Evolutionary conservation across 1,284 basidiomycete species (phyloP).

Genomic region (Cutaneotrichosporon sp.): DNA sequence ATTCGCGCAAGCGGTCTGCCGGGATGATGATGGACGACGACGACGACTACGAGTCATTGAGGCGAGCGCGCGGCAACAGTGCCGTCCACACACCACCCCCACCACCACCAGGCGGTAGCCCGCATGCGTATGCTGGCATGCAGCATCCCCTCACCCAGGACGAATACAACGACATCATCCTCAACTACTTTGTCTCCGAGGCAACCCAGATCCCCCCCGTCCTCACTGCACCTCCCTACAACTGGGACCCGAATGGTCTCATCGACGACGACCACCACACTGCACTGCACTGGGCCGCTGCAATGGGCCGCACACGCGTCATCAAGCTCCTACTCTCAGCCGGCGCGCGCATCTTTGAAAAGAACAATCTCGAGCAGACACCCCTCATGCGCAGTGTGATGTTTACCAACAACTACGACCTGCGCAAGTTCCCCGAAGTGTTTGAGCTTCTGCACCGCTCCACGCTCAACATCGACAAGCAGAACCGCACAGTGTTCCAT

Average conservation of each 20-base stretch:
- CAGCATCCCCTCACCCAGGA: constrained; percentile 44
- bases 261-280: constrained; percentile 99
- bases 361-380: constrained; percentile 95
- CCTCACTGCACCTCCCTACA: constrained; percentile 79
- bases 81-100: constrained; percentile 43
- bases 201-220: constrained; percentile 86
- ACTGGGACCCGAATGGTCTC: constrained; percentile 93
- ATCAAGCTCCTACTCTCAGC: constrained; percentile 92
- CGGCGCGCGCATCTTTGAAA: constrained; percentile 94
- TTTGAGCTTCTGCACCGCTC: constrained; percentile 95
- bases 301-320: constrained; percentile 96
- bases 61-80: constrained; percentile 34
- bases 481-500: constrained; percentile 97
- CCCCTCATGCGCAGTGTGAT: constrained; percentile 98
- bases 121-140: constrained; percentile 15
- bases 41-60: constrained; percentile 35
- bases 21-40: constrained; percentile 41
- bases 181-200: constrained; percentile 99
- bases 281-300: constrained; percentile 96
- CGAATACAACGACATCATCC: constrained; percentile 85
- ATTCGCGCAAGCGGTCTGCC: constrained; percentile 30
- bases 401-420: constrained; percentile 99
- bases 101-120: constrained; percentile 20
- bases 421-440: constrained; percentile 96
- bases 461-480: constrained; percentile 97